These are phyloP conservation scores for Colletotrichum sublineola DNA, from an alignment of 2,329 filamentous ascomycete genomes.

Conservation along the genomic window DNA sequence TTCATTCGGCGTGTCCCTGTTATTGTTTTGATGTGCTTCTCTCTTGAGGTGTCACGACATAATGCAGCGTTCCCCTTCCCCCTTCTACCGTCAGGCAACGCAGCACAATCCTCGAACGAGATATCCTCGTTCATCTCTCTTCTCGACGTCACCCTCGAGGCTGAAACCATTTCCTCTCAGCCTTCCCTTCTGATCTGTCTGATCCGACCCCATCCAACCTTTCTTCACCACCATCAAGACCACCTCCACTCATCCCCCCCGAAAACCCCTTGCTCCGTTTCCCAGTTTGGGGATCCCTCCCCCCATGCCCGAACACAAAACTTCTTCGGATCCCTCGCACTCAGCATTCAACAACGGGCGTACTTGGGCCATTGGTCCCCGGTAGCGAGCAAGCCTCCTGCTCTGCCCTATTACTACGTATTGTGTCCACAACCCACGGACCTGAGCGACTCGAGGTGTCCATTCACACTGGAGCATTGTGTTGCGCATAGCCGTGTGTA, in stretches of 20 bases:
- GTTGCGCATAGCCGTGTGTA: background rate
- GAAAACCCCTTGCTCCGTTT: background rate
- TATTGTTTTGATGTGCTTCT: conserved; percentile 13
- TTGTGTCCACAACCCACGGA: conserved; percentile 24
- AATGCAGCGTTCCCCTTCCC: conserved; percentile 26
- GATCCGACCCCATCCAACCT: background rate
- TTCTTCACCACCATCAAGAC: background rate
- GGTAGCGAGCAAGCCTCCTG: conserved; percentile 11
- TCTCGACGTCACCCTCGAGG: conserved; percentile 15
- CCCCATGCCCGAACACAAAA: conserved; percentile 23
- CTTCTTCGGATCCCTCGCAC: conserved; percentile 18
- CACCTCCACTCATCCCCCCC: background rate
- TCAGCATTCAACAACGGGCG: background rate
- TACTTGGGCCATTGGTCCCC: conserved; percentile 20
- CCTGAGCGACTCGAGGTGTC: conserved; percentile 23
- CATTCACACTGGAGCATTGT: conserved; percentile 22
- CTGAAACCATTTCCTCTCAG: background rate
- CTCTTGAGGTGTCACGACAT: conserved; percentile 32
- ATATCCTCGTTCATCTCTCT: conserved; percentile 20
- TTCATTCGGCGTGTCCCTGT: conserved; percentile 1
- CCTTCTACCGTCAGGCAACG: background rate
- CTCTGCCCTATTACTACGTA: conserved; percentile 27
- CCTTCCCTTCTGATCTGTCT: conserved; percentile 7
- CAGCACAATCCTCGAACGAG: conserved; percentile 11
- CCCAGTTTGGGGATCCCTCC: conserved; percentile 5